phyloP scores from a whole-genome alignment of 352 stramenopile genomes.

The Pythium brassicae region DNA sequence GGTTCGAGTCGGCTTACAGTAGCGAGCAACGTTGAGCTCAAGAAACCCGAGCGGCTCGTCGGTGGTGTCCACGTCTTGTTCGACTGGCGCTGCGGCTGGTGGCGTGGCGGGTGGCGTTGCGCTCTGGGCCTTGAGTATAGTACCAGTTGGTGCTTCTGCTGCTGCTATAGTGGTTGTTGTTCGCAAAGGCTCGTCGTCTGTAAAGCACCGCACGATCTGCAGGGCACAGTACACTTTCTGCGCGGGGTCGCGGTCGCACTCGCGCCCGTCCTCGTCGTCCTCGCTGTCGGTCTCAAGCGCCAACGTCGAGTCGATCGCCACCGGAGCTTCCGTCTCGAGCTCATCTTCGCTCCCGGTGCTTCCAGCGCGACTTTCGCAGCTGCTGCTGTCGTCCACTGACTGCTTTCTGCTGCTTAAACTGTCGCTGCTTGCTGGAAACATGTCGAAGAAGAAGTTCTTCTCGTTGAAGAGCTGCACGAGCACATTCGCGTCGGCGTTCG shows the following conservation, averaged over 20 bases:
- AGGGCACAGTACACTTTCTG: background rate
- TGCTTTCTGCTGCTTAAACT: background rate
- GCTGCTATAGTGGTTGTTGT: too few relatives aligned
- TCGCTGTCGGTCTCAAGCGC: conserved; percentile 28
- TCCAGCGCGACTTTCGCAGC: conserved; percentile 8
- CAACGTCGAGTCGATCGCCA: background rate
- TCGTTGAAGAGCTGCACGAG: conserved; percentile 58
- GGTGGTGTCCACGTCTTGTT: conserved; percentile 1
- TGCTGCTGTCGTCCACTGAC: conserved; percentile 1
- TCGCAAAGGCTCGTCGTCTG: background rate
- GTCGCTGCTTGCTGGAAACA: conserved; percentile 45
- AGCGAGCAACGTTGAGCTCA: conserved; percentile 38
- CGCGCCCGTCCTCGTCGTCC: conserved; percentile 7
- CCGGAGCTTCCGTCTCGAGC: conserved; percentile 1
- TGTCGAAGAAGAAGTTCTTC: conserved; percentile 85
- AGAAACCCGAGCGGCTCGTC: conserved; percentile 55
- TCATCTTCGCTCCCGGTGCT: background rate
- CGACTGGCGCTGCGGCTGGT: too few relatives aligned
- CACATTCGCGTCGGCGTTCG: conserved; percentile 14
- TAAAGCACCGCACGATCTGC: background rate
- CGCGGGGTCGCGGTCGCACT: background rate
- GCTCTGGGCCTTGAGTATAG: background rate
- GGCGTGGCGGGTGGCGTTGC: background rate
- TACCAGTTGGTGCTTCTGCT: too few relatives aligned
- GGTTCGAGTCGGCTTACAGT: conserved; percentile 25